Base-by-base conservation (phyloP, 2,329 filamentous ascomycete genomes). In the Fulvia fulva region DNA sequence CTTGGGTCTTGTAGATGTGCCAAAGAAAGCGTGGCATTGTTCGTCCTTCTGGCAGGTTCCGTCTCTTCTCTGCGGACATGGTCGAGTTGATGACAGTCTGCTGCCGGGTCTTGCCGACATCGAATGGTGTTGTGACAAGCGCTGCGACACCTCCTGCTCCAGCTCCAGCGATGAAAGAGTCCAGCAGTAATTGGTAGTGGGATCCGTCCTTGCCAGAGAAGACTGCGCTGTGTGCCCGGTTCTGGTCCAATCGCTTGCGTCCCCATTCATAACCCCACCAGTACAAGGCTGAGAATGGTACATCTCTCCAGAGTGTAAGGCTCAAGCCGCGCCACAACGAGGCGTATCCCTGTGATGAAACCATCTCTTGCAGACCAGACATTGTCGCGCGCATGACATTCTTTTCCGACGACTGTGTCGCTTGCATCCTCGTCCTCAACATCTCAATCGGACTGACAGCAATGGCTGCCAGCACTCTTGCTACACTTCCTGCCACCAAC, bases 221-320 rank as follows among this genome's bases (percentile, higher is more conserved):
- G 65, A 19, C 70, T 64, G 26, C 66, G 56, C 60, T 68, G 81
- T 83, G 63, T 56, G 77, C 75, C 49, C 91, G 86, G 51, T 84
- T 75, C 65, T 92, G 87, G 1, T 86, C 88, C 57, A 97, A 75
- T 53, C 78, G 77, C 23, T 86, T 85, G 54, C 91, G 86, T 56
- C 93, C 87, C 19, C 84, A 86, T 77, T 99, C 94, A 72, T 99
- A 99, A 12, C 94, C 93, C 86, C 89, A 95, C 94, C 94, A 99
- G 78, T 99, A 99, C 46, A 99, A 83, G 3, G 89, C 94, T 0
- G 93, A 97, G 70, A 99, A 99, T 0, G 94, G 94, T 0, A 97
- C 94, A 71, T 99, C 94, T 63, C 94, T 84, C 94, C 94, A 99
- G 58, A 99, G 82, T 0, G 93, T 97, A 67, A 99, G 78, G 0